Percentiles rank a stretch among this genome's conserved stretches.
These are phyloP conservation scores for Tricharina praecox DNA, from an alignment of 495 filamentous ascomycete genomes.

Conservation along the genomic window DNA sequence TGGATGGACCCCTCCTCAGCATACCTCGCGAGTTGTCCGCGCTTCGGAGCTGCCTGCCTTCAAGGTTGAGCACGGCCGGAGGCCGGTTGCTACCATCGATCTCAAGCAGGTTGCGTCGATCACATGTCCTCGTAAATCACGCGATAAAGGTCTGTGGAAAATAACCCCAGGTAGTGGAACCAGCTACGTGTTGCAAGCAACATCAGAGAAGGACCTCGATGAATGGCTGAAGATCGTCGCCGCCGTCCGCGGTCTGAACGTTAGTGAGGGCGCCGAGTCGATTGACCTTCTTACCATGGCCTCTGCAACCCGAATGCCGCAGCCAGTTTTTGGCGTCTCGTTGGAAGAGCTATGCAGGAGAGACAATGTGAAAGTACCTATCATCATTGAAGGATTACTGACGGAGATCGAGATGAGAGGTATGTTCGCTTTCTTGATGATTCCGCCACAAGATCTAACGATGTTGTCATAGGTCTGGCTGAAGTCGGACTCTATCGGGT, in stretches of 20 bases:
- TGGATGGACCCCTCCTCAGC: constrained; percentile 24
- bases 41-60: constrained; percentile 21
- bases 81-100: constrained; percentile 20
- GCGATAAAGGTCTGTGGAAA: constrained; percentile 24
- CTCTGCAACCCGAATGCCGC: constrained; percentile 21
- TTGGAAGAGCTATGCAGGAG: constrained; percentile 25
- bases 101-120: constrained; percentile 15
- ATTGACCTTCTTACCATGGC: constrained; percentile 24
- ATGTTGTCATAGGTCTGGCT: constrained; percentile 18
- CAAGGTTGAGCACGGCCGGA: constrained; percentile 23
- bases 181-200: constrained; percentile 24
- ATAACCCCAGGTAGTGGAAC: constrained; percentile 19
- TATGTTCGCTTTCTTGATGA: constrained; percentile 2
- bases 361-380: constrained; percentile 27
- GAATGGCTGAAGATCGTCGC: constrained; percentile 23
- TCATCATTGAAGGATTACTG: constrained; percentile 24
- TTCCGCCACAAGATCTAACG: constrained; percentile 6
- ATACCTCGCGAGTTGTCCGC: constrained; percentile 14
- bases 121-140: constrained; percentile 18
- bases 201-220: constrained; percentile 24
- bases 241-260: constrained; percentile 21
- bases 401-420: constrained; percentile 27
- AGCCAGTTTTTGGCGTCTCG: constrained; percentile 26
- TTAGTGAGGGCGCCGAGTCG: constrained; percentile 24
- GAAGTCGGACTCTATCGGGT: constrained; percentile 28